Evolutionary conservation across 306 rosid species (phyloP), one percentile per base, ranked within the genome.

Genomic region (Mimosa pudica): DNA sequence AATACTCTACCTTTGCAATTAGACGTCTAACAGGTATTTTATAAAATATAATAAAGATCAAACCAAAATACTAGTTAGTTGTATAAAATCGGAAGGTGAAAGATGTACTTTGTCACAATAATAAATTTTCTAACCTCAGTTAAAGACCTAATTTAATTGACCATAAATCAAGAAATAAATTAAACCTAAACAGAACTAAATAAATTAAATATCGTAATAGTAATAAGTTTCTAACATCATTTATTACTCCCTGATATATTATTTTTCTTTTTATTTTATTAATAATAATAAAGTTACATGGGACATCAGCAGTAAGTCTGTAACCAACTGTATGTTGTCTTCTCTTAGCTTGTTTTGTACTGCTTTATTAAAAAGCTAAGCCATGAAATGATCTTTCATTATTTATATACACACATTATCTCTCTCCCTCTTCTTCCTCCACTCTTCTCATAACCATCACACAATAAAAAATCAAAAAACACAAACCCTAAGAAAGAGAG

Each of bases 401-500:
- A 17, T 55, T 17, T 54, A 24, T 24, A 24, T 38, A 38, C 5
- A 38, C 3, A 38, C 42, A 46, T 8, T 10, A 46, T 46, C 49
- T 46, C 49, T 46, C 49, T 46, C 9, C 57, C 14, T 12, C 16
- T 6, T 63, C 67, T 71, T 76, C 61, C 66, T 63, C 66, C 58
- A 71, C 61, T 73, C 76, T 55, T 45, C 58, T 48, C 74, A 10
- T 33, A 75, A 61, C 76, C 79, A 74, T 10, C 81, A 32, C 38
- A 5, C 3, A 24, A 12, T 9, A n/a, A 33, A n/a, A n/a, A 9
- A 5, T 48, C 6, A n/a, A 32, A 69, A 14, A 45, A 57, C 42
- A 38, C 42, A 57, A 57, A 77, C 65, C 71, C 77, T 64, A 77
- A 69, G 30, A 42, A 71, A 44, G 75, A 82, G 66, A 46, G 77